Percentiles rank a stretch among this genome's conserved stretches.
Conservation (phyloP, 192 early-diverging fungal species). For the Gaertneriomyces semiglobifer region DNA sequence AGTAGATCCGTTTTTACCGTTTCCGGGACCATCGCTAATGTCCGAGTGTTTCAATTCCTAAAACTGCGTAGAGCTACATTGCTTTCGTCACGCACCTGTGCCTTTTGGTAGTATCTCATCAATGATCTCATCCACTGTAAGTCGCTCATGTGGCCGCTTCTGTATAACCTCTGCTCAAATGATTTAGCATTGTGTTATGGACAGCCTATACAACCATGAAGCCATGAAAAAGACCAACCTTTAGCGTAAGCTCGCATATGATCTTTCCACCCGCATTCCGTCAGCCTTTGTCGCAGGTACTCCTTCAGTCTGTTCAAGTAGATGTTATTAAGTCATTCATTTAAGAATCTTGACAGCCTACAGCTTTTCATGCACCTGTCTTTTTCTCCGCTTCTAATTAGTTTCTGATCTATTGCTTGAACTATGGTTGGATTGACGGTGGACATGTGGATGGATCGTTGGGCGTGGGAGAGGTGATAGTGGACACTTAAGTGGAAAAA, state of each 20-base stretch:
- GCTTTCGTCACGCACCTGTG: constrained; percentile 13
- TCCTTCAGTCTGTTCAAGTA: constrained; percentile 28
- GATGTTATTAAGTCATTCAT: neutral
- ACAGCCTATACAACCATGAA: neutral
- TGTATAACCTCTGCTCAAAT: constrained; percentile 4
- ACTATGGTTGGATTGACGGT: too few relatives aligned
- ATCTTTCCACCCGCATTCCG: constrained; percentile 37
- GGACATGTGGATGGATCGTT: too few relatives aligned
- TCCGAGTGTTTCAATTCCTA: neutral
- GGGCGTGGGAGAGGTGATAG: too few relatives aligned
- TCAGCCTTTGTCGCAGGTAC: constrained; percentile 30
- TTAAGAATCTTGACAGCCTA: constrained; percentile 1
- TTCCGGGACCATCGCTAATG: constrained; percentile 28
- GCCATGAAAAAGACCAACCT: constrained; percentile 21
- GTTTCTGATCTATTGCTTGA: constrained; percentile 21
- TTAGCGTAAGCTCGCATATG: constrained; percentile 31
- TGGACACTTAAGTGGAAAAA: too few relatives aligned
- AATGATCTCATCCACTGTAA: constrained; percentile 31
- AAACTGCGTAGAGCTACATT: neutral
- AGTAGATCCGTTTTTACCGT: constrained; percentile 27
- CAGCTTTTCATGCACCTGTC: constrained; percentile 18
- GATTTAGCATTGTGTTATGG: neutral
- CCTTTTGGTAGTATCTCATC: constrained; percentile 32
- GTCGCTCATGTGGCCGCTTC: constrained; percentile 17
- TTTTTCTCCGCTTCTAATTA: constrained; percentile 28